These are phyloP conservation scores for Persicaria maculosa DNA, from an alignment of 148 eudicot species.

Conservation along the genomic window DNA sequence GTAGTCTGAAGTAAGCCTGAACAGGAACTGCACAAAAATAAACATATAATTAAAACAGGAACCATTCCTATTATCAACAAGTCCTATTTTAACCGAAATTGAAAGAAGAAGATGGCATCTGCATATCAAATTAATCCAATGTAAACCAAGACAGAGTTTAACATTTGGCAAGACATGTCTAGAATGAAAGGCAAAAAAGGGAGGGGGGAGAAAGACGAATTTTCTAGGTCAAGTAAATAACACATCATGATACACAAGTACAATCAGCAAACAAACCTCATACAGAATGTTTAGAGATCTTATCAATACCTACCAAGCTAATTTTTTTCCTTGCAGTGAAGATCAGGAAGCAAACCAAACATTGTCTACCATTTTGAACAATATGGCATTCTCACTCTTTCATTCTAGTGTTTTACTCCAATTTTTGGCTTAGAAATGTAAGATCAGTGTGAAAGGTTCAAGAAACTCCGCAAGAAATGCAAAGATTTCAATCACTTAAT, in stretches of 20 bases:
- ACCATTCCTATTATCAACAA: not conserved
- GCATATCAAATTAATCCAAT: not conserved
- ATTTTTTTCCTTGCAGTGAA: not conserved
- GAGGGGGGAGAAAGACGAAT: not conserved
- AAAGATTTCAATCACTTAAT: not conserved
- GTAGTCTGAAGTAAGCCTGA: conserved; percentile 41
- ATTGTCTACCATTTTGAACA: not conserved
- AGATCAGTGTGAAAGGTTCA: not conserved
- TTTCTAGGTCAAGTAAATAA: not conserved
- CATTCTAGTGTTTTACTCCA: not conserved
- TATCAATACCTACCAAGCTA: not conserved
- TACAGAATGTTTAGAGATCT: not conserved
- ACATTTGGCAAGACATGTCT: not conserved
- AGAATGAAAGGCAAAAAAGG: not conserved
- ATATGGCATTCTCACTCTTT: not conserved
- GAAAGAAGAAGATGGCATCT: not conserved
- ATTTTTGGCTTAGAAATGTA: not conserved
- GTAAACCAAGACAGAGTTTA: not conserved
- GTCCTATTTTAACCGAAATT: not conserved
- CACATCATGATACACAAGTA: not conserved
- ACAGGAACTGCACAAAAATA: conserved; percentile 35
- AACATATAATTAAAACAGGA: not conserved
- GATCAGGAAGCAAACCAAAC: not conserved
- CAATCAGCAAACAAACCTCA: not conserved
- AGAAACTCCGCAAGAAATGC: not conserved